Conservation (phyloP, 2,329 filamentous ascomycete genomes). For the Harringtonia lauricola region DNA sequence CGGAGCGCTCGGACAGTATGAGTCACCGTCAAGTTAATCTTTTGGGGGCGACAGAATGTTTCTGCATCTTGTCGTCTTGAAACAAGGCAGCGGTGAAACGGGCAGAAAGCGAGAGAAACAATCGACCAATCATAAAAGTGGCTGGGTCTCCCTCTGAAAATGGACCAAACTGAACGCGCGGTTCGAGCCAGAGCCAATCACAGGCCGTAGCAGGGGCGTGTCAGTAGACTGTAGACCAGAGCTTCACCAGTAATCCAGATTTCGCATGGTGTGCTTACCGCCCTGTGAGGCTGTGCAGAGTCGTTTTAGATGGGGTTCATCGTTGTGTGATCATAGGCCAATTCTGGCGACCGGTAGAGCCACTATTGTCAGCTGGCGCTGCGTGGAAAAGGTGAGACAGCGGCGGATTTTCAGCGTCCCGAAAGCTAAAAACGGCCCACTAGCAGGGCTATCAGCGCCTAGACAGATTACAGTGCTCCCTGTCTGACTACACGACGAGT, state of each 20-base stretch:
- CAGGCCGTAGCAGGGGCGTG: not conserved
- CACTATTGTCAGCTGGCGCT: not conserved
- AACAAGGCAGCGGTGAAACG: no score
- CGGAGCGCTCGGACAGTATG: not conserved
- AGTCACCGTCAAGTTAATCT: not conserved
- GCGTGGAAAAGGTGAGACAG: not conserved
- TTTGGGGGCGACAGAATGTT: not conserved
- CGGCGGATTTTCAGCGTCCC: not conserved
- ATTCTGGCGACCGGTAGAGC: not conserved
- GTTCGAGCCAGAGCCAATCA: not conserved
- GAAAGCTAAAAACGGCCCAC: no score
- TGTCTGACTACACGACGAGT: not conserved
- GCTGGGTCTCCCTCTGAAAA: no score
- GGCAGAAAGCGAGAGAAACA: no score
- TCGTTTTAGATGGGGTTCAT: not conserved
- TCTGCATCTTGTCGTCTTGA: no score
- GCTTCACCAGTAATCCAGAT: no score
- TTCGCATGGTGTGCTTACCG: not conserved
- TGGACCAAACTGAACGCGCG: no score
- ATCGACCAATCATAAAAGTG: no score
- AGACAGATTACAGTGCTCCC: not conserved
- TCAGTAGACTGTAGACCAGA: no score
- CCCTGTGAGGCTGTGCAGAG: conserved; percentile 7
- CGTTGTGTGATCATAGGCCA: not conserved
- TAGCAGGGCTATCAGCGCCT: not conserved